Conservation (phyloP, 169 alveolate species). For the Neospora caninum region DNA sequence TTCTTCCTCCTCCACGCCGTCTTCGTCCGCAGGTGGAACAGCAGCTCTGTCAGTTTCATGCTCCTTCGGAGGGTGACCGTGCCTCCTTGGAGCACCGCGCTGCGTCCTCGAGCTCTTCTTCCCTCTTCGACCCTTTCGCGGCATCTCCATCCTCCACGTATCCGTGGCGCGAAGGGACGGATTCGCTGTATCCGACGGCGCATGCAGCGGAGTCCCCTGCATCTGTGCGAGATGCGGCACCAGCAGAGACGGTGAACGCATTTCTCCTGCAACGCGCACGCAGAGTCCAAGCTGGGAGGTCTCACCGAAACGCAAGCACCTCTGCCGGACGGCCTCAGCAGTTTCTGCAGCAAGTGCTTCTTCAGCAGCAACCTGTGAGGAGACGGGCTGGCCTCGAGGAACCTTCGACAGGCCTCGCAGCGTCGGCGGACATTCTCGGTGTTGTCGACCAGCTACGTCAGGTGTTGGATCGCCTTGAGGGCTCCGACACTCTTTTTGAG, state of each 20-base stretch:
- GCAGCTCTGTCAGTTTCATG: neutral
- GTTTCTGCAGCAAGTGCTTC: neutral
- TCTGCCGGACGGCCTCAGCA: neutral
- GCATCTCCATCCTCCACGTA: neutral
- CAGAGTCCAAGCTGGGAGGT: neutral
- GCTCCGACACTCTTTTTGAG: neutral
- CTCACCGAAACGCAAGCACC: slow-evolving; percentile 6
- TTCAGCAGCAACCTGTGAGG: slow-evolving; percentile 3
- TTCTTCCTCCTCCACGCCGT: neutral
- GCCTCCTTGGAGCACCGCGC: neutral
- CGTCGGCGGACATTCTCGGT: neutral
- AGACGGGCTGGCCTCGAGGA: neutral
- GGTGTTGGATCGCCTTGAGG: slow-evolving; percentile 14
- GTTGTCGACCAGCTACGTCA: neutral
- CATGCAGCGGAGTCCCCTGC: neutral
- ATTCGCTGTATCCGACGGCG: neutral
- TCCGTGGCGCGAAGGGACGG: neutral
- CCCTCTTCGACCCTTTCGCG: neutral
- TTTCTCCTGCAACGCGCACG: slow-evolving; percentile 33
- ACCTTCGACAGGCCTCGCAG: neutral
- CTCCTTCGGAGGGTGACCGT: neutral
- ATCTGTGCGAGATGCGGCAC: neutral
- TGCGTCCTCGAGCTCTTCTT: neutral
- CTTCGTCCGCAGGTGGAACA: slow-evolving; percentile 8
- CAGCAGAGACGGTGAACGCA: slow-evolving; percentile 3